These are phyloP conservation scores for Mycotypha africana DNA, from an alignment of 371 early-diverging fungal species.

Conservation along the genomic window DNA sequence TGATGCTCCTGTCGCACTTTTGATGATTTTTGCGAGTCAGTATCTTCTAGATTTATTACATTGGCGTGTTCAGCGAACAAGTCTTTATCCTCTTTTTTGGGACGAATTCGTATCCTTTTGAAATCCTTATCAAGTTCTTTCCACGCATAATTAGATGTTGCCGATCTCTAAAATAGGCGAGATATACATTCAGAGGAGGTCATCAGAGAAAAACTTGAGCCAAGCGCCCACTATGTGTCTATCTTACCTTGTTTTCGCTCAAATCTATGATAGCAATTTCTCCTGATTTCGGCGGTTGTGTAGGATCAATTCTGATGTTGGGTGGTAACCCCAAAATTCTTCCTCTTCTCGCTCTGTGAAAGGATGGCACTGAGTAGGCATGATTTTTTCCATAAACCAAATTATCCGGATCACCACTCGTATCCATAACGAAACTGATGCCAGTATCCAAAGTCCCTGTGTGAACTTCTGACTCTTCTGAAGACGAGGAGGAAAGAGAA, in stretches of 20 bases:
- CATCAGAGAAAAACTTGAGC: no score
- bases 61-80: conserved; percentile 5
- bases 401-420: conserved; percentile 37
- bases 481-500: no score
- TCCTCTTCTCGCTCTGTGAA: conserved; percentile 38
- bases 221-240: no score
- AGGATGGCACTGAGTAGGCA: conserved; percentile 28
- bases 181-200: no score
- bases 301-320: conserved; percentile 5
- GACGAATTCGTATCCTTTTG: conserved; percentile 22
- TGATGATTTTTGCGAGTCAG: neutral
- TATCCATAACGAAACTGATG: conserved; percentile 26
- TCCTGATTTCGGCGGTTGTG: conserved; percentile 6
- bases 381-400: conserved; percentile 35
- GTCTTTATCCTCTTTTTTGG: neutral
- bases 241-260: conserved; percentile 7
- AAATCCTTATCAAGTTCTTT: conserved; percentile 24
- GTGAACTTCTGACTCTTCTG: conserved; percentile 11
- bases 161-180: no score
- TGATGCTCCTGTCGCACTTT: neutral
- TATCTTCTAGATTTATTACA: conserved; percentile 13
- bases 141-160: conserved; percentile 31
- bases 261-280: conserved; percentile 14
- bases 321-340: conserved; percentile 30
- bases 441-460: conserved; percentile 26